These are phyloP conservation scores for Alternaria solani DNA, from an alignment of 2,329 filamentous ascomycete species.

Conservation along the genomic window DNA sequence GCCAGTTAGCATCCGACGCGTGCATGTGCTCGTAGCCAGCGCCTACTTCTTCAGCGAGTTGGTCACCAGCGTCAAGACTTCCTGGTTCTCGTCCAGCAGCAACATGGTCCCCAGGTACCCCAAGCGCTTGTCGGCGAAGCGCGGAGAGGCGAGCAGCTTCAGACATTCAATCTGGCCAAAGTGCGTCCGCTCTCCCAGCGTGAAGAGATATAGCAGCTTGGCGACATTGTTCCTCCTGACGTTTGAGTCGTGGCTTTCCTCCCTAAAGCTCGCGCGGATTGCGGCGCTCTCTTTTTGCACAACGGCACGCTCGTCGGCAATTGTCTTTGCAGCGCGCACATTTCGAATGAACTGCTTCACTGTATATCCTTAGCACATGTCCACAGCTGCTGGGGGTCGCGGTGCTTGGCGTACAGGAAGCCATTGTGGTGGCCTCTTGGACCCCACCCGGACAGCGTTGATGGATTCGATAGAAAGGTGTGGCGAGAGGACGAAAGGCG, in stretches of 20 bases:
- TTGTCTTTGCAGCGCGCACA: conserved; percentile 97
- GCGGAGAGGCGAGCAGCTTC: conserved; percentile 93
- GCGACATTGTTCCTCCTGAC: conserved; percentile 97
- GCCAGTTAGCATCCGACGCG: conserved; percentile 22
- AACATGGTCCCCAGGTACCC: conserved; percentile 97
- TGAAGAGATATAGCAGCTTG: conserved; percentile 97
- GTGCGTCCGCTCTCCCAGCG: conserved; percentile 94
- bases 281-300: conserved; percentile 99
- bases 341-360: conserved; percentile 99
- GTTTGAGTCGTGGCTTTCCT: conserved; percentile 92
- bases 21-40: too few species aligned
- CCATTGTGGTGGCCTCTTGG: conserved; percentile 62
- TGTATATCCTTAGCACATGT: conserved; percentile 55
- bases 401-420: conserved; percentile 61
- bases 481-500: conserved; percentile 3
- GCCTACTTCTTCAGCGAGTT: conserved; percentile 96
- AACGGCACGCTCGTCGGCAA: conserved; percentile 96
- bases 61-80: conserved; percentile 94
- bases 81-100: conserved; percentile 96
- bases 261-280: conserved; percentile 95
- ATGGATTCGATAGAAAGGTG: conserved; percentile 22
- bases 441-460: conserved; percentile 55
- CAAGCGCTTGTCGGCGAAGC: conserved; percentile 96
- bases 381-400: conserved; percentile 22
- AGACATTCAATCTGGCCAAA: conserved; percentile 99